A percentile compares a stretch with the other conserved stretches of the same genome.
These are phyloP conservation scores for Capsicum baccatum DNA, from an alignment of 257 asterid species.

Conservation along the genomic window DNA sequence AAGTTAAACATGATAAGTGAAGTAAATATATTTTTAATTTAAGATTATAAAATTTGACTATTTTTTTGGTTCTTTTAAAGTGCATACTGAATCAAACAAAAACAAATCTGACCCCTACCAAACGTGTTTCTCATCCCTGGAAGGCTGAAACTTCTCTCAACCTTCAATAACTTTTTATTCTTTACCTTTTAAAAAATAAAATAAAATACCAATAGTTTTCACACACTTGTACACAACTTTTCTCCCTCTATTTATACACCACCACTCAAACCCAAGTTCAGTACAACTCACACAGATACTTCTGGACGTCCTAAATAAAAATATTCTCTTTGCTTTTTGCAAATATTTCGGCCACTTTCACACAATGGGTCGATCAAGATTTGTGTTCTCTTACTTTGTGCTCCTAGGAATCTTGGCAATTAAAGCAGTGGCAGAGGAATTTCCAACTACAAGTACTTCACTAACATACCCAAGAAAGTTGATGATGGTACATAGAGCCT, in stretches of 20 bases:
- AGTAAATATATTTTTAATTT: too few species aligned
- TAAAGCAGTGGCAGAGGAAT: constrained; percentile 12
- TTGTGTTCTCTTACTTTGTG: not conserved
- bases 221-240: not conserved
- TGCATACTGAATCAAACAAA: too few species aligned
- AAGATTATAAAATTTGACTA: too few species aligned
- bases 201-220: not conserved
- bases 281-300: not conserved
- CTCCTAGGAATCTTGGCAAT: not conserved
- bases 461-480: constrained; percentile 11
- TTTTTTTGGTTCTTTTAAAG: too few species aligned
- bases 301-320: not conserved
- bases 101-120: too few species aligned
- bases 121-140: not conserved
- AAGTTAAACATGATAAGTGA: too few species aligned
- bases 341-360: not conserved
- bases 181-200: not conserved
- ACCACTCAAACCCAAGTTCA: not conserved
- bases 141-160: constrained; percentile 3
- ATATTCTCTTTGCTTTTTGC: not conserved
- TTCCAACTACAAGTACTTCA: not conserved
- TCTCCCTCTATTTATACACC: constrained; percentile 6
- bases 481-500: not conserved
- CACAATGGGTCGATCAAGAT: not conserved
- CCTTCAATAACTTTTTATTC: not conserved